Base-by-base conservation (phyloP, 495 filamentous ascomycete genomes). In the Diplogelasinospora grovesii region DNA sequence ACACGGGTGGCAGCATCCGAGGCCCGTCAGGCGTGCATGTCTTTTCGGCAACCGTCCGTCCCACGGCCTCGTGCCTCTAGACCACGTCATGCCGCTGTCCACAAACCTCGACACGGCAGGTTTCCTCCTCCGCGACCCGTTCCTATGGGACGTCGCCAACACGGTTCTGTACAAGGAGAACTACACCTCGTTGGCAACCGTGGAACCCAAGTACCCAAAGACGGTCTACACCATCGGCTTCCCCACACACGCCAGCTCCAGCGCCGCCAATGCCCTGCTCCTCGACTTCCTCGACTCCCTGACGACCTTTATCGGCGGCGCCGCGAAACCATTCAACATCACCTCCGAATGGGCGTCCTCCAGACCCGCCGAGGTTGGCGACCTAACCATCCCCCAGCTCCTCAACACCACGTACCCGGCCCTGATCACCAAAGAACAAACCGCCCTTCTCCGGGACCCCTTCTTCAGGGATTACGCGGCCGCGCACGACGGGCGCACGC, bases 391-490 rank as follows among this genome's bases (percentile, higher is more conserved):
- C 5, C 15, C n/a, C 4, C 14, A 50, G 1, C 41, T 64, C 14
- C 48, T 75, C 8, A 63, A 61, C 39, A 56, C 54, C 32, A 76
- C 73, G 3, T 80, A 79, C 40, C 61, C 70, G 6, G 62, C 57
- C 13, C 42, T 79, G 11, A 73, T 69, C 29, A 64, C 68, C 7
- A 69, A 74, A 30, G 63, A 75, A 37, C 74, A 80, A 45, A 73
- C 57, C 27, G 49, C 40, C 5, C 62, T 68, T 13, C 52, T 79
- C 16, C 63, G 65, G 3, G 52, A 60, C 2, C 72, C 75, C 0
- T 73, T 80, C 40, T 77, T 69, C 45, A 53, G 54, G 3, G 73
- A 75, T 48, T 79, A 77, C 33, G 73, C 63, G 1, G 61, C 64
- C 7, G 49, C 55, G 3, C 50, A 75, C 41, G 56, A 60, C 13